phyloP scores from a whole-genome alignment of 495 filamentous ascomycete species.

The Aspergillus cristatus region DNA sequence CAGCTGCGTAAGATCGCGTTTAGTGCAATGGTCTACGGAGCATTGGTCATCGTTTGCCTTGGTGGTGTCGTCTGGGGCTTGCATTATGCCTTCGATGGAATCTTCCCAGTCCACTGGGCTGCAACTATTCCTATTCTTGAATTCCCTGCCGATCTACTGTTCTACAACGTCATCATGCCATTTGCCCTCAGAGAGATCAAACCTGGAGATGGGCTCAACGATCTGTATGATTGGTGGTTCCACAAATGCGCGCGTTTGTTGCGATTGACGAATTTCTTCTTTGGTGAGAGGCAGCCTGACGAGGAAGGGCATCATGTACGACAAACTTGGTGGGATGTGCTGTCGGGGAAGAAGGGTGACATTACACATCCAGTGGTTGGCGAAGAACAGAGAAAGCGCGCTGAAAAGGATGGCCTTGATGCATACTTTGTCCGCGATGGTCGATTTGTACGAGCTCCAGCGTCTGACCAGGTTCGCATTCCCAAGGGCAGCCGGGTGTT shows the following conservation, averaged over 20 bases:
- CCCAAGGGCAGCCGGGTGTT: constrained; percentile 78
- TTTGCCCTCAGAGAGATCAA: constrained; percentile 70
- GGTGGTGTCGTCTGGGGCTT: constrained; percentile 96
- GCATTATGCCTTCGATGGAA: constrained; percentile 48
- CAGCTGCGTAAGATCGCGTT: constrained; percentile 96
- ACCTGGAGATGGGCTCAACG: constrained; percentile 73
- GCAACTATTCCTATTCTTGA: constrained; percentile 85
- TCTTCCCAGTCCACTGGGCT: constrained; percentile 88
- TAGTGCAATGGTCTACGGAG: constrained; percentile 91
- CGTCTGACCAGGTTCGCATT: constrained; percentile 87
- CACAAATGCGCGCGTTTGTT: constrained; percentile 71
- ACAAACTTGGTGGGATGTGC: constrained; percentile 42
- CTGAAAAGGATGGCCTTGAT: constrained; percentile 27
- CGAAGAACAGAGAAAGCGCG: constrained; percentile 21
- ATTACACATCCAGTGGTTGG: constrained; percentile 36
- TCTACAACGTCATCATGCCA: constrained; percentile 95
- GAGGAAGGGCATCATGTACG: constrained; percentile 67
- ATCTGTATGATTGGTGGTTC: constrained; percentile 95
- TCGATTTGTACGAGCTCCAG: constrained; percentile 81
- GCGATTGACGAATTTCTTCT: constrained; percentile 84
- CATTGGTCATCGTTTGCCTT: constrained; percentile 83
- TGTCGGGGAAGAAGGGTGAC: constrained; percentile 41
- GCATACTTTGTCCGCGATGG: constrained; percentile 61
- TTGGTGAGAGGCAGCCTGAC: constrained; percentile 68
- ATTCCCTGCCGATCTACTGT: constrained; percentile 87